Evolutionary conservation across 2,329 filamentous ascomycete genomes (phyloP), one percentile per base, ranked within the genome.

Genomic region (Alternaria gaisen): DNA sequence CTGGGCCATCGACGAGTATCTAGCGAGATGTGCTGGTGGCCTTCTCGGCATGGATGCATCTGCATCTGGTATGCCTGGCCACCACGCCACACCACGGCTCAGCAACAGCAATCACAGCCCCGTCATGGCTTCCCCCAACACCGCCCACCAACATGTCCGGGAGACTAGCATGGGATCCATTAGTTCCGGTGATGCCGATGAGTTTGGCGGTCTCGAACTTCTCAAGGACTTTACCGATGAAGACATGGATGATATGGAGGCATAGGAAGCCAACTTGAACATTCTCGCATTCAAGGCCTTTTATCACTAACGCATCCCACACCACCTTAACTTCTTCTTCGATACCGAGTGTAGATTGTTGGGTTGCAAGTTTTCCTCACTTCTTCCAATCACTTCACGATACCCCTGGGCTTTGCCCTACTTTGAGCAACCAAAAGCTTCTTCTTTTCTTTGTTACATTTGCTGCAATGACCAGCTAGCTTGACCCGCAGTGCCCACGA

Each of bases 1-100:
- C 58, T 77, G 74, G 73, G 74, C 72, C 7, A 74, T 79, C 9
- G 76, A 78, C 42, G 73, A 79, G 52, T 79, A 79, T 42, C 71
- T 79, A 5, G 71, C 73, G 3, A 68, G 72, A n/a, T 77, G 76
- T 44, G 76, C 76, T 10, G 76, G 75, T 43, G 72, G 76, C 36
- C 65, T 77, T 5, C 66, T 78, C 3, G 74, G 74, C 32, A 69
- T 73, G 61, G 67, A 72, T 2, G 67, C 58, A 26, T 62, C 68
- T 34, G 22, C 43, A 55, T 32, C 55, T 10, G 40, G 41, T 10
- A 41, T 47, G 32, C 53, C 18, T 24, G 50, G 50, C 22, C 34
- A 42, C 20, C 36, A 60, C 34, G 24, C 53, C 12, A 52, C 46
- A 9, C 41, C 50, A n/a, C 47, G 46, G 1, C 56, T 20, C 53